Conservation (phyloP, 1,284 basidiomycete species). For the Ustilago sp. region DNA sequence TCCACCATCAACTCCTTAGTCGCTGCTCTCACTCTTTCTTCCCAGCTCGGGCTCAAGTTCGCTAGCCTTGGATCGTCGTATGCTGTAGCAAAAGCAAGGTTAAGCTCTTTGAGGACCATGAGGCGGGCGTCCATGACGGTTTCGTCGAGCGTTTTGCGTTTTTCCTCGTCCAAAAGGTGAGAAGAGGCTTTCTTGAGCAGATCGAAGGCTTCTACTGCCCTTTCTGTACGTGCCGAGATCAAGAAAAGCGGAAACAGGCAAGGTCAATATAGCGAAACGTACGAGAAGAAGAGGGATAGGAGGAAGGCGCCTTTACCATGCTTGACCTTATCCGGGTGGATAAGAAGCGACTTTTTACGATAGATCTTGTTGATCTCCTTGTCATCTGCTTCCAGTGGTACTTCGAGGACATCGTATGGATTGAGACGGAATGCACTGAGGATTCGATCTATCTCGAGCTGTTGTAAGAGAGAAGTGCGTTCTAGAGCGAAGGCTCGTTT, state of each 20-base stretch:
- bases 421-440: slow-evolving; percentile 74
- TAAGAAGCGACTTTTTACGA: slow-evolving; percentile 74
- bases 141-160: slow-evolving; percentile 69
- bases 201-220: slow-evolving; percentile 74
- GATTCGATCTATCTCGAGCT: slow-evolving; percentile 73
- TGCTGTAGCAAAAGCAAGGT: slow-evolving; percentile 67
- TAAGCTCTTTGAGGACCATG: slow-evolving; percentile 68
- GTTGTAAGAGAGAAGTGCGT: slow-evolving; percentile 56
- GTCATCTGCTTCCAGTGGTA: slow-evolving; percentile 71
- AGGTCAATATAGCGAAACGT: neutral
- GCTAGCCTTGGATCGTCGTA: slow-evolving; percentile 69
- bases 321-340: slow-evolving; percentile 75
- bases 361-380: slow-evolving; percentile 73
- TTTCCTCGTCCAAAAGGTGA: slow-evolving; percentile 67
- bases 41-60: slow-evolving; percentile 71
- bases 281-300: neutral
- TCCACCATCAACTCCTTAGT: slow-evolving; percentile 74
- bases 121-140: slow-evolving; percentile 69
- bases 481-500: slow-evolving; percentile 49
- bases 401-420: slow-evolving; percentile 74
- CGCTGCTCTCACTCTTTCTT: slow-evolving; percentile 71
- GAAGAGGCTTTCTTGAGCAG: slow-evolving; percentile 73
- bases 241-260: neutral
- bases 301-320: slow-evolving; percentile 60
- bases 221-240: slow-evolving; percentile 47